Evolutionary conservation across 192 early-diverging fungal species (phyloP), one percentile per base, ranked within the genome.

Genomic region (Umbelopsis sp.): DNA sequence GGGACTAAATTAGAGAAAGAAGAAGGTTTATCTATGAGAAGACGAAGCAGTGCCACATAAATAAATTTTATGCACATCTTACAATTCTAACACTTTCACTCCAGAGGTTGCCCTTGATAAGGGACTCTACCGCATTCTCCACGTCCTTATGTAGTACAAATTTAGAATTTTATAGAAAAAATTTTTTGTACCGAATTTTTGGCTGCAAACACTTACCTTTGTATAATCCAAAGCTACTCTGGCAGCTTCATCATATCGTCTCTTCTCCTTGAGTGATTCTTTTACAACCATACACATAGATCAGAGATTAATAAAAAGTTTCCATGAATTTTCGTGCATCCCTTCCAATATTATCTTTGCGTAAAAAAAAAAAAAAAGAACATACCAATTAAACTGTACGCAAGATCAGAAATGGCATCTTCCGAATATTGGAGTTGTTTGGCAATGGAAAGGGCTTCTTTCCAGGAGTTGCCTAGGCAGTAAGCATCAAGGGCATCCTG

Each of bases 81-180:
- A 87, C 87, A 3, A 86, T 73, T 9, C 95, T 88, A 27, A 86
- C 71, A 1, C 93, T 92, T 74, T 95, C 94, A 7, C 74, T 79
- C 95, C 95, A 97, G 12, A 85, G 78, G 12, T 80, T 73, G 1
- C 93, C 92, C 71, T 89, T 87, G 8, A 93, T 74, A 13, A 96
- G 77, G 64, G 87, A 76, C 15, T 84, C 78, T 6, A 96, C 80
- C 1, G 91, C 92, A 41, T 86, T 87, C 51, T 90, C 88, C 21
- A 89, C 76, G 66, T 93, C 87, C 70, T 88, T 77, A 2, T 78
- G 73, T 73, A 75, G 78, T 9, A 76, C 52, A 20, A 46, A 52
- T 4, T 25, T 52, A 52, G 21, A 51, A 52, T 52, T 9, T 2
- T 2, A 23, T 25, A 10, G 22, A 25, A 8, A 6, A 2, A 23